Percentiles rank a stretch among this genome's conserved stretches.
These are phyloP conservation scores for Xylaria polymorpha DNA, from an alignment of 2,329 filamentous ascomycete genomes.

Conservation along the genomic window DNA sequence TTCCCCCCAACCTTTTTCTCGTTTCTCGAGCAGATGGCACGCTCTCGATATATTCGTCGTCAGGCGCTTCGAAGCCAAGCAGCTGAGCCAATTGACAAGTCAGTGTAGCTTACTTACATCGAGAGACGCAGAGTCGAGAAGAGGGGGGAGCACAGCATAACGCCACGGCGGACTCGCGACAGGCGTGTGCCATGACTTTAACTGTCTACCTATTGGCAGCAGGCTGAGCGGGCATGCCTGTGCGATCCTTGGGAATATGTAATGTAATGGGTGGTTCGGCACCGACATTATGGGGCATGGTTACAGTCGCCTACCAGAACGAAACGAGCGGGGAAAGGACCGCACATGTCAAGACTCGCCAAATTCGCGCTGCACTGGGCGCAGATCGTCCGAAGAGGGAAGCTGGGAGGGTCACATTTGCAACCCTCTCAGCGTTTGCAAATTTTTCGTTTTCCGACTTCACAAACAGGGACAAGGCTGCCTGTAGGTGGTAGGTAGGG, in stretches of 20 bases:
- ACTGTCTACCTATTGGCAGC: conserved; percentile 1
- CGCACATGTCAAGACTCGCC: conserved; percentile 12
- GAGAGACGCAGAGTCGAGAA: neutral
- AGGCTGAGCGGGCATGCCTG: conserved; percentile 1
- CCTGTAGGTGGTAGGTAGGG: neutral
- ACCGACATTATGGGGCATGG: conserved; percentile 30
- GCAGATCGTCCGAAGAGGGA: conserved; percentile 25
- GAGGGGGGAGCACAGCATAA: conserved; percentile 14
- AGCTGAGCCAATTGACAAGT: neutral
- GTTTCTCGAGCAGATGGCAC: neutral
- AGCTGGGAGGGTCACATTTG: conserved; percentile 18
- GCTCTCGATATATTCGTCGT: neutral
- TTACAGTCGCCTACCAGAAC: conserved; percentile 19
- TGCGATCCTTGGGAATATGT: conserved; percentile 9
- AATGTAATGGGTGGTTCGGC: conserved; percentile 21
- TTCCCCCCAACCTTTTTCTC: neutral
- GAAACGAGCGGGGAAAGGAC: conserved; percentile 21
- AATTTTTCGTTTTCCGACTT: conserved; percentile 23
- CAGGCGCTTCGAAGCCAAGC: conserved; percentile 2
- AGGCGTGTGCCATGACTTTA: conserved; percentile 12
- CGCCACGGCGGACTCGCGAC: conserved; percentile 16
- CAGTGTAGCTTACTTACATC: conserved; percentile 9
- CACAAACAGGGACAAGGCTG: conserved; percentile 6
- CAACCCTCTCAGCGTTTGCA: conserved; percentile 20
- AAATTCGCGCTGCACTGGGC: conserved; percentile 15